Evolutionary conservation across 164 flowering plant genomes (phyloP).

Genomic region (Umbellularia californica): DNA sequence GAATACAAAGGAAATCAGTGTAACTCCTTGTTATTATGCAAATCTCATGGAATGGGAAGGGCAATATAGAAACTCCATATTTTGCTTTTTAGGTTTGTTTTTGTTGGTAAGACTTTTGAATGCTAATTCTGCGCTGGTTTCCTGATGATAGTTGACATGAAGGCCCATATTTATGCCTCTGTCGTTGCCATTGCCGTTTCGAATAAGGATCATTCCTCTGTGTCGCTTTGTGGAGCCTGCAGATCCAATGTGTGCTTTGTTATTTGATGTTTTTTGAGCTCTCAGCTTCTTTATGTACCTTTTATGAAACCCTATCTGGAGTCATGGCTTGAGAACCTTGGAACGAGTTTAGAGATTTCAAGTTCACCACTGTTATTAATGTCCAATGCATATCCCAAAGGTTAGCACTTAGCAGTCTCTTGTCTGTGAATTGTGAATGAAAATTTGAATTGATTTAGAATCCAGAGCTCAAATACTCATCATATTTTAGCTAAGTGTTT

Average conservation of each 20-base stretch:
- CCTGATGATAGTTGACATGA: slow-evolving; percentile 13
- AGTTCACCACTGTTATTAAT: neutral
- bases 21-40: slow-evolving; percentile 3
- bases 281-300: neutral
- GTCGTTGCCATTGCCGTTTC: slow-evolving; percentile 4
- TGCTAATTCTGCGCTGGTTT: slow-evolving; percentile 10
- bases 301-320: neutral
- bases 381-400: neutral
- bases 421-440: neutral
- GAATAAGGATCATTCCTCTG: slow-evolving; percentile 9
- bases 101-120: slow-evolving; percentile 9
- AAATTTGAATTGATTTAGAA: neutral
- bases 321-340: neutral
- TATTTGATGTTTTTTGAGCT: slow-evolving; percentile 5
- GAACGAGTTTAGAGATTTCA: neutral
- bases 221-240: slow-evolving; percentile 12
- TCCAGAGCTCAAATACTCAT: neutral
- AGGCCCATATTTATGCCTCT: slow-evolving; percentile 6
- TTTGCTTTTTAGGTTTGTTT: slow-evolving; percentile 11
- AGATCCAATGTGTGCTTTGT: slow-evolving; percentile 4
- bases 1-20: slow-evolving; percentile 2
- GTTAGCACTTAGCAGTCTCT: neutral
- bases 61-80: slow-evolving; percentile 10
- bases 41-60: slow-evolving; percentile 11
- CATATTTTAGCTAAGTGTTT: neutral